Evolutionary conservation across 2,329 filamentous ascomycete genomes (phyloP), one percentile per base, ranked within the genome.

Genomic region (Aspergillus spinulosporus): DNA sequence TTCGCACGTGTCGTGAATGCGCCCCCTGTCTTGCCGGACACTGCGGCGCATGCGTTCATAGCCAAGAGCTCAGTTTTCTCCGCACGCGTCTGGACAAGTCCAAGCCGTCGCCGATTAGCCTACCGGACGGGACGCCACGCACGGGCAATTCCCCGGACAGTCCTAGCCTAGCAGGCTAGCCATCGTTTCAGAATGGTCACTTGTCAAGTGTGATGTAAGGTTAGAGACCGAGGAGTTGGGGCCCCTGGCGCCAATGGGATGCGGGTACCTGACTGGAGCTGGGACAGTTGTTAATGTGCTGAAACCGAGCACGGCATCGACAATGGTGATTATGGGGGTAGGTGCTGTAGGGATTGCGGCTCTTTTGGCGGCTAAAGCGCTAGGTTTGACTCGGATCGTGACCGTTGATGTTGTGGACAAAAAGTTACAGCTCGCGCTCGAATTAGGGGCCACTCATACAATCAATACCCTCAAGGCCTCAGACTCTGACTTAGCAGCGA

Each of bases 271-370:
- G n/a, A 73, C 70, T 5, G 70, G 71, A 2, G 68, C 68, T 5
- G 70, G 69, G 1, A 70, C 71, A 0, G 62, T 72, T 4, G 39
- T 71, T 21, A 71, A 69, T 52, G 62, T 68, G 1, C 54, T 70
- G 1, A 59, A 66, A 26, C 67, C 69, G 0, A 59, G 59, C 14
- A 40, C 59, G 1, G 55, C 59, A 0, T 61, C 60, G 32, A 54
- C 51, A 0, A 56, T 73, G 11, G 68, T 58, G 2, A 57, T 73
- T 3, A 51, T 73, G 9, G 71, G 71, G 1, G 63, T 71, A 61
- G 71, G 71, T 1, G 68, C 82, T 0, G 76, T 85, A 1, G 83
- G 83, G 0, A 68, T 84, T 14, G 79, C 80, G 1, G 77, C 78
- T 1, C 66, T 83, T 8, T 71, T 84, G 43, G 82, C 81, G 2